Conservation (phyloP, 163 green algal genomes). For the Coccomyxa subellipsoidea region DNA sequence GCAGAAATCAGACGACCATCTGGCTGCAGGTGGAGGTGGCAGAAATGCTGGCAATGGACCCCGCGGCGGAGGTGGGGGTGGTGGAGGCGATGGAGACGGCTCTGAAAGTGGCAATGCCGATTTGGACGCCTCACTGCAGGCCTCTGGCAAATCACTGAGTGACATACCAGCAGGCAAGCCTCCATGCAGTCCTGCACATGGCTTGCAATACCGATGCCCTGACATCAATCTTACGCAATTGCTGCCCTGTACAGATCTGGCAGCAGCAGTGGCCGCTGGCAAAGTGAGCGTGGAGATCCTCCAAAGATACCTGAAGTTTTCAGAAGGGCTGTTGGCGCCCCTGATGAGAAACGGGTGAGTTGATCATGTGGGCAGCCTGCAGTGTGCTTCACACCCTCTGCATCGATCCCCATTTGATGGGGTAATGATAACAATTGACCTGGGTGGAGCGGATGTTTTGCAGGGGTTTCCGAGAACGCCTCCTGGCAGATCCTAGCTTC, state of each 20-base stretch:
- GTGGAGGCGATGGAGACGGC: slow-evolving; percentile 1
- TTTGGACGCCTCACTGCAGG: slow-evolving; percentile 7
- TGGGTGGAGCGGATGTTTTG: neutral
- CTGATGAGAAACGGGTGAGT: slow-evolving; percentile 18
- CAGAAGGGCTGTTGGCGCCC: neutral
- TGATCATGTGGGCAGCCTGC: neutral
- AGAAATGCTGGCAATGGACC: neutral
- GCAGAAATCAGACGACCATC: neutral
- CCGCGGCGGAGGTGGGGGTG: neutral
- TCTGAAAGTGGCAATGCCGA: slow-evolving; percentile 3
- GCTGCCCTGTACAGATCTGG: neutral
- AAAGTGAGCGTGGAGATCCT: slow-evolving; percentile 53
- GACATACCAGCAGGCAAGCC: slow-evolving; percentile 9
- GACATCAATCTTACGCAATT: no score
- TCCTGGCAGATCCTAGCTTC: slow-evolving; percentile 92
- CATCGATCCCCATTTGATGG: no score
- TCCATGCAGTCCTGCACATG: no score
- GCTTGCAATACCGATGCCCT: no score
- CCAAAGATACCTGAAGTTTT: slow-evolving; percentile 72
- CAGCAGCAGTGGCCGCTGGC: slow-evolving; percentile 12
- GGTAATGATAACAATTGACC: neutral
- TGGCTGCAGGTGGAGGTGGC: neutral
- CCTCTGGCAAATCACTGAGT: slow-evolving; percentile 12
- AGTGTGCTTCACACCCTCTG: neutral
- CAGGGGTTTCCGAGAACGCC: slow-evolving; percentile 86